phyloP scores from a whole-genome alignment of 306 rosid genomes.

The Oxytropis ochrocephala region DNA sequence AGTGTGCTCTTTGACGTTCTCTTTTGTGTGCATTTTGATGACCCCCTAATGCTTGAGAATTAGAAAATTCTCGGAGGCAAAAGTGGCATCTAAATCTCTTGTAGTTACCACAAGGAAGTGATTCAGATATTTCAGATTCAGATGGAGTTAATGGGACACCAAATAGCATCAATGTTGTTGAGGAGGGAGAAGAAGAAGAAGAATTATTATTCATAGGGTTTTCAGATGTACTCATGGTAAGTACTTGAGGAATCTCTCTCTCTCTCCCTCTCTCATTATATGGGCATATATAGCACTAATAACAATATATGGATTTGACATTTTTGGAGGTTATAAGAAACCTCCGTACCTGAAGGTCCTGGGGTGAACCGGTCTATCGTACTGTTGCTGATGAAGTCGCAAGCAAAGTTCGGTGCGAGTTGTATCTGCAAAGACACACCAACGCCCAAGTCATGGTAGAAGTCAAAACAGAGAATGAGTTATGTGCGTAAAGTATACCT shows the following conservation, averaged over 20 bases:
- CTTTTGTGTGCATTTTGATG: conserved; percentile 39
- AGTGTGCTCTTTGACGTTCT: conserved; percentile 24
- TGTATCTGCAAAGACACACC: no score
- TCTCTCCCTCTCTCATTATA: neutral
- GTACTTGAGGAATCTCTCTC: neutral
- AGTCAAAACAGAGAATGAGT: no score
- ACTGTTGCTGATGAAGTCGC: no score
- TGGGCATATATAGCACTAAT: no score
- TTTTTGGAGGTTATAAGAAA: no score
- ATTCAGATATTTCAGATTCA: neutral
- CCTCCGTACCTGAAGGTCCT: no score
- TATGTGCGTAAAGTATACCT: no score
- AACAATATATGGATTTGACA: no score
- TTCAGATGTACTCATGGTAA: neutral
- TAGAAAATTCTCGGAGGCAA: conserved; percentile 17
- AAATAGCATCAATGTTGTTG: conserved; percentile 13
- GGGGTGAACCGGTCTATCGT: no score
- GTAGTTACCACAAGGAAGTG: neutral
- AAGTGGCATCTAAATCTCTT: conserved; percentile 27
- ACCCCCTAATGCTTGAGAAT: conserved; percentile 35
- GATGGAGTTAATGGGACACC: conserved; percentile 13
- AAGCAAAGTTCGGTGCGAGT: no score
- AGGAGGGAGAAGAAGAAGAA: neutral
- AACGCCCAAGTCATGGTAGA: no score
- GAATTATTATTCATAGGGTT: neutral